Base-by-base conservation (phyloP, 2,329 filamentous ascomycete genomes). In the Cercospora zeae-maydis region DNA sequence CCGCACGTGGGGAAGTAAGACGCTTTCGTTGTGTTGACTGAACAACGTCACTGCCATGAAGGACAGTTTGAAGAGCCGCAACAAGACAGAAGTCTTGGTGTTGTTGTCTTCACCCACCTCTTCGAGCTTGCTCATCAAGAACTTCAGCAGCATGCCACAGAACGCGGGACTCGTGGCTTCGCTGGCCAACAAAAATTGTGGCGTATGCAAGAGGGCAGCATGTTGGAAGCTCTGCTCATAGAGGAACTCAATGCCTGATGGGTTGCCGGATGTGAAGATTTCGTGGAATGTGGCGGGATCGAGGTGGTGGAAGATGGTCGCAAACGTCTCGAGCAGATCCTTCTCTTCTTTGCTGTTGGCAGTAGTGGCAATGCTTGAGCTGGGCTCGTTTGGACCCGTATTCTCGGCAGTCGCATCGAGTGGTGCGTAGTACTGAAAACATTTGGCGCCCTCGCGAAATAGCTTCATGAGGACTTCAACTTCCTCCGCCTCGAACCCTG, bases 21-120 rank as follows among this genome's bases (percentile, higher is more conserved):
- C 92, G 74, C 95, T 90, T 77, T 99, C 95, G 71, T 99, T 99
- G 73, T 97, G 93, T 8, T 86, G 84, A 0, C 92, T 92, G 76
- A 99, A 99, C 1, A 99, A 82, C 0, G 95, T 99, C 39, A 99
- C 95, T 0, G 96, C 96, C 95, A 99, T 99, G 76, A 99, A 99
- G 0, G 93, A 96, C 56, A 99, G 79, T 78, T 99, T 99, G 80
- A 98, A 99, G 57, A 99, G 86, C 60, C 96, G 86, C 56, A 99
- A 80, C 34, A 99, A 80, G 53, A 99, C 96, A 5, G 92, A 93
- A 0, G 95, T 93, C 76, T 93, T 96, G 74, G 91, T 92, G 58
- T 95, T 88, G 76, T 99, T 92, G 7, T 90, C 88, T 0, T 92
- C 95, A 21, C 95, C 95, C 47, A 99, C 92, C 74, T 99, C 91